A percentile compares a stretch with the other conserved stretches of the same genome.
These are phyloP conservation scores for Vachellia collinsii DNA, from an alignment of 306 rosid genomes.

Conservation along the genomic window DNA sequence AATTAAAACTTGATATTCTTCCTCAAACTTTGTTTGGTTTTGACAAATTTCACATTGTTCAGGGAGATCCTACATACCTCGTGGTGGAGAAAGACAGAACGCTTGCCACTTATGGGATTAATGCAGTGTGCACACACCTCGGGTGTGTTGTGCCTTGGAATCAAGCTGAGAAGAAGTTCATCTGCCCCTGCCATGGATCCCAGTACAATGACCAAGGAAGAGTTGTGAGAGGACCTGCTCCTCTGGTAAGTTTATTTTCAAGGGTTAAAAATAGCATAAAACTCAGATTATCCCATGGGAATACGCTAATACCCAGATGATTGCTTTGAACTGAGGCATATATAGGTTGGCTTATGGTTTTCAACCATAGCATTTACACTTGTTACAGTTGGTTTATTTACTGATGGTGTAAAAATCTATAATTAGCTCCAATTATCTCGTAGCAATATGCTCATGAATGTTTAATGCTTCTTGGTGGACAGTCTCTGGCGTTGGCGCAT, in stretches of 20 bases:
- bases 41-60: conserved; percentile 17
- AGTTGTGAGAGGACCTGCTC: conserved; percentile 99
- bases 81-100: conserved; percentile 88
- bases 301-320: not conserved
- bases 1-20: not conserved
- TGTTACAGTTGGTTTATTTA: conserved; percentile 8
- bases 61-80: conserved; percentile 98
- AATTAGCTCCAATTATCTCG: not conserved
- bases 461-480: conserved; percentile 36
- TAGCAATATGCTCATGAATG: not conserved
- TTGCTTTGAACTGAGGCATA: not conserved
- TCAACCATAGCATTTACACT: not conserved
- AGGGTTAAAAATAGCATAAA: not conserved
- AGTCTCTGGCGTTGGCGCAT: conserved; percentile 68
- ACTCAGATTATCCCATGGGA: not conserved
- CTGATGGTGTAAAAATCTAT: conserved; percentile 11
- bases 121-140: conserved; percentile 98
- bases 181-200: conserved; percentile 99
- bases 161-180: conserved; percentile 80
- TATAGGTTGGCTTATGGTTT: not conserved
- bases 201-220: conserved; percentile 89
- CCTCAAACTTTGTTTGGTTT: not conserved
- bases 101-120: conserved; percentile 86
- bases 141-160: conserved; percentile 98
- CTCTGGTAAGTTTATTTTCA: conserved; percentile 63